Evolutionary conservation across 176 grass and related monocot species (phyloP), one percentile per base, ranked within the genome.

Genomic region (Triticum timopheevii): DNA sequence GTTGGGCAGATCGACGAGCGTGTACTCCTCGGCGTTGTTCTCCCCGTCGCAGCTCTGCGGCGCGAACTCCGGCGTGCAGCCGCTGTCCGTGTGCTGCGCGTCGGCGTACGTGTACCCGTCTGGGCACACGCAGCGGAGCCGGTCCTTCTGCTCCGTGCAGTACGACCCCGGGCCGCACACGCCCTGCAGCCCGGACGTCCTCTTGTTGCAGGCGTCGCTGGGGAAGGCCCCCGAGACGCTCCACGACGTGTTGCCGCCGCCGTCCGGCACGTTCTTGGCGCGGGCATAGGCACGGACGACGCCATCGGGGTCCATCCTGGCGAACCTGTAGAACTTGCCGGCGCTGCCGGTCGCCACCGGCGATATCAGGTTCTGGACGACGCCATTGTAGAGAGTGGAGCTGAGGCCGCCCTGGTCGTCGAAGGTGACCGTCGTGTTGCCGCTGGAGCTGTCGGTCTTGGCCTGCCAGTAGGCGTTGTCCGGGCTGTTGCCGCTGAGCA

Each of bases 401-500:
- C 62, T 49, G 65, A 88, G 87, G 50, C 6, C 13, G 20, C 81
- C 87, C 3, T 10, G 52, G 0, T 36, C 52, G 10, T 70, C 65
- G 16, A 54, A 54, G 50, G 50, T 0, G 0, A 54, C 50, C 50
- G 50, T 19, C 6, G 50, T 54, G 50, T 54, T 54, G 50, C 50
- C 50, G 50, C 16, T 54, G 50, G 67, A 0, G 30, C 0, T 38
- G 59, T 65, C 19, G 58, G 82, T 80, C 7, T 7, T 4, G 2
- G n/a, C n/a, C 40, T 79, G 40, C 82, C 82, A 84, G 87, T 80
- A 89, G 8, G 87, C 76, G 82, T 89, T 80, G 1, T 25, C 17
- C 2, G 58, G 59, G 33, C 4, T 24, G 56, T 65, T 75, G 17
- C 68, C 67, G 2, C 4, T 0, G 56, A 31, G 33, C 58, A 85